Percentiles rank a stretch among this genome's conserved stretches.
Conservation (phyloP, 2,329 filamentous ascomycete species). For the Pyrenophora teres region DNA sequence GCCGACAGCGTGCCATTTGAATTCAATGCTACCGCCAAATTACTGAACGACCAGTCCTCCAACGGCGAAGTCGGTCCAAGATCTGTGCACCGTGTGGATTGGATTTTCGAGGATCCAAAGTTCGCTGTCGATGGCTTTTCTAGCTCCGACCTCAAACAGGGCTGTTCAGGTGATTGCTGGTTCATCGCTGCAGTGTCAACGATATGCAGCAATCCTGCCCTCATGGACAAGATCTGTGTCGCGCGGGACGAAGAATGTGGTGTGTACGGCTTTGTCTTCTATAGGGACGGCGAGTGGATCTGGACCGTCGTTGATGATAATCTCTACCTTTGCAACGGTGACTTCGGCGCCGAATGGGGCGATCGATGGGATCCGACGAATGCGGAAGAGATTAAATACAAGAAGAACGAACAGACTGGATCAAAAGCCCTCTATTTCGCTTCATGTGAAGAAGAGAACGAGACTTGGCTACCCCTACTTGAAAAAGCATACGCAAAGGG, state of each 20-base stretch:
- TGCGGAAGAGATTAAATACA: constrained; percentile 64
- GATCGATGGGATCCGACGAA: constrained; percentile 67
- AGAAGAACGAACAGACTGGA: constrained; percentile 71
- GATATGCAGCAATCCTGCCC: constrained; percentile 69
- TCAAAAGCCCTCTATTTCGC: constrained; percentile 79
- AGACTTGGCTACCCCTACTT: constrained; percentile 79
- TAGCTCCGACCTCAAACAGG: constrained; percentile 78
- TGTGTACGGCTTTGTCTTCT: constrained; percentile 85
- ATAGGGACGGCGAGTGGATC: constrained; percentile 71
- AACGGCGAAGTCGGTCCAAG: constrained; percentile 17
- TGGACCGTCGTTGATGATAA: constrained; percentile 92
- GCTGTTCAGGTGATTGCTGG: constrained; percentile 82
- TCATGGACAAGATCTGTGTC: constrained; percentile 77
- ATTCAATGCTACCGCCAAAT: constrained; percentile 63
- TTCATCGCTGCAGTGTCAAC: constrained; percentile 79
- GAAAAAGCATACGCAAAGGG: constrained; percentile 82
- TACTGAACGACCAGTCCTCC: constrained; percentile 49
- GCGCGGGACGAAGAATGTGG: constrained; percentile 72
- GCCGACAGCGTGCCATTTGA: constrained; percentile 24
- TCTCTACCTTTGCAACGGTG: constrained; percentile 75
- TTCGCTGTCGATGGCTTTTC: constrained; percentile 79
- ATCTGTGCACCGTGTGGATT: constrained; percentile 53
- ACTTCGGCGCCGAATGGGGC: constrained; percentile 73
- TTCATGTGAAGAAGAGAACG: constrained; percentile 73
- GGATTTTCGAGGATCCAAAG: constrained; percentile 75